phyloP scores from a whole-genome alignment of 2,329 filamentous ascomycete species.

The Bipolaris zeicola region DNA sequence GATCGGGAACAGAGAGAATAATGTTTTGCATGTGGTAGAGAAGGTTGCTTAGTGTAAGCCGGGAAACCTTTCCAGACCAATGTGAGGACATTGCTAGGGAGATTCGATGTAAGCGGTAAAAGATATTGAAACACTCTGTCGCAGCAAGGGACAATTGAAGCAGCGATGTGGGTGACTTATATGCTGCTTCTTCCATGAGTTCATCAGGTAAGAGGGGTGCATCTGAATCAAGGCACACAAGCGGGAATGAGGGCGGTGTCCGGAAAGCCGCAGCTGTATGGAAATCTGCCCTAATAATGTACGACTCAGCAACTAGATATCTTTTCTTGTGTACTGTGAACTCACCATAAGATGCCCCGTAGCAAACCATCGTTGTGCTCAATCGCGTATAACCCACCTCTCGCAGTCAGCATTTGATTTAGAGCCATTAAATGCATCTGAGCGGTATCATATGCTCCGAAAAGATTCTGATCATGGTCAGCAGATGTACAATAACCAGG shows the following conservation, averaged over 20 bases:
- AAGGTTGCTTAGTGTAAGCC: constrained; percentile 26
- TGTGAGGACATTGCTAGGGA: constrained; percentile 24
- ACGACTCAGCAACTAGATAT: neutral
- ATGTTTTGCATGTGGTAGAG: constrained; percentile 32
- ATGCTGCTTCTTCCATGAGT: constrained; percentile 28
- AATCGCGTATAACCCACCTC: constrained; percentile 32
- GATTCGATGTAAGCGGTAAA: constrained; percentile 34
- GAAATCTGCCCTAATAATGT: constrained; percentile 33
- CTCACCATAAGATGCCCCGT: constrained; percentile 33
- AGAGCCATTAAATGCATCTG: constrained; percentile 21
- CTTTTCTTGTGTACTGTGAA: neutral
- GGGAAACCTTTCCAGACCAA: constrained; percentile 20
- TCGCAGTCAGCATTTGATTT: constrained; percentile 29
- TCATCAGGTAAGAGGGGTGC: constrained; percentile 25
- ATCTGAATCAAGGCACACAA: constrained; percentile 21
- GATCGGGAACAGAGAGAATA: constrained; percentile 27
- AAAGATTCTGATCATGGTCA: constrained; percentile 26
- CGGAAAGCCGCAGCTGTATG: constrained; percentile 30
- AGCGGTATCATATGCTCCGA: constrained; percentile 33
- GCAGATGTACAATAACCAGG: neutral
- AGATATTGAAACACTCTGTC: constrained; percentile 36
- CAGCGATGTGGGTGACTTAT: constrained; percentile 28
- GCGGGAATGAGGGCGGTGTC: constrained; percentile 25
- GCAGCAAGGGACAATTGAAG: constrained; percentile 27
- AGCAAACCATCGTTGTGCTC: constrained; percentile 32